A percentile compares a stretch with the other conserved stretches of the same genome.
These are phyloP conservation scores for Tetrahymena thermophila DNA, from an alignment of 73 alveolate genomes.

Conservation along the genomic window DNA sequence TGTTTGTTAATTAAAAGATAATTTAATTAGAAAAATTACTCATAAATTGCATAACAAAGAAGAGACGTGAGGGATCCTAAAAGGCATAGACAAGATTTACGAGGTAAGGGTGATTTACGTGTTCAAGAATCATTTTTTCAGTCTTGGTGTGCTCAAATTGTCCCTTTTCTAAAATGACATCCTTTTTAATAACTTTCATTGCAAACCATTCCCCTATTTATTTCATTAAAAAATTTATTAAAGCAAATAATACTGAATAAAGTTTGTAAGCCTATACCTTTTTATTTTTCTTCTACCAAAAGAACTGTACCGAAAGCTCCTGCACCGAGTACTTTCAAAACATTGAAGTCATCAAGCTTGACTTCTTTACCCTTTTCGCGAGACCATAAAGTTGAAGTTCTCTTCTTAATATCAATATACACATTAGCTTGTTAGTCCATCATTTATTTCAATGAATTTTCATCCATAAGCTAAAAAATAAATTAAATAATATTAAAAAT, in stretches of 20 bases:
- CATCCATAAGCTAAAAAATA: constrained; percentile 11
- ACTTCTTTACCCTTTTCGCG: constrained; percentile 50
- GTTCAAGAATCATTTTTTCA: constrained; percentile 82
- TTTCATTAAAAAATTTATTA: neutral
- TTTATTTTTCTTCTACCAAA: constrained; percentile 58
- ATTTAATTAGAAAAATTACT: neutral
- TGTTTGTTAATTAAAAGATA: too few species aligned
- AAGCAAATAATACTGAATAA: neutral
- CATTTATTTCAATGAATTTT: constrained; percentile 8
- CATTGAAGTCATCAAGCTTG: constrained; percentile 62
- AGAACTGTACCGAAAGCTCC: constrained; percentile 89
- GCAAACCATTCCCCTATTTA: constrained; percentile 71
- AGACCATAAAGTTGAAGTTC: constrained; percentile 35
- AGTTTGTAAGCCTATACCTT: neutral
- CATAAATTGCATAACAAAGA: constrained; percentile 45
- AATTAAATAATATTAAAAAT: neutral
- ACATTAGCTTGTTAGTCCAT: constrained; percentile 32
- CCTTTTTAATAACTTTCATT: constrained; percentile 81
- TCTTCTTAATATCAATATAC: constrained; percentile 44
- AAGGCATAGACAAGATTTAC: constrained; percentile 88
- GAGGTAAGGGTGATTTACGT: constrained; percentile 78
- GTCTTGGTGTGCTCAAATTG: constrained; percentile 79
- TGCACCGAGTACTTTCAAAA: constrained; percentile 71
- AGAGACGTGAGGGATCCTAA: constrained; percentile 53
- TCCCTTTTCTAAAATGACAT: constrained; percentile 72